Evolutionary conservation across 805 yeast genomes (phyloP).

Genomic region (Candida broadrunensis): DNA sequence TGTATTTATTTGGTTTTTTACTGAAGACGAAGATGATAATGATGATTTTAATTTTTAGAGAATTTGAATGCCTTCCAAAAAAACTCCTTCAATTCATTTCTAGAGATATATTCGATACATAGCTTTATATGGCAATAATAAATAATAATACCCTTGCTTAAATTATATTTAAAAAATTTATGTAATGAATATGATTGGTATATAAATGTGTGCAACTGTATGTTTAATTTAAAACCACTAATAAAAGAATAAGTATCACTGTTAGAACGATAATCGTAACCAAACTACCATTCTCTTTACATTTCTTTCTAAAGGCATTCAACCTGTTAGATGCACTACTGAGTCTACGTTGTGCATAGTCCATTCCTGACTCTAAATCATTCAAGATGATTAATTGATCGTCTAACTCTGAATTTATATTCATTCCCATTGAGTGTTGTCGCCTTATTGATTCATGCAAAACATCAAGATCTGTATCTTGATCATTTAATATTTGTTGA

Average conservation of each 20-base stretch:
- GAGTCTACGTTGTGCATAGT: conserved; percentile 26
- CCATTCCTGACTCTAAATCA: conserved; percentile 43
- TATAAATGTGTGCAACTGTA: too few relatives aligned
- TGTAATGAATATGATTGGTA: too few relatives aligned
- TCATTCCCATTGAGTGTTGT: conserved; percentile 39
- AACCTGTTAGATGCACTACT: conserved; percentile 29
- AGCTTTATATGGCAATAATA: too few relatives aligned
- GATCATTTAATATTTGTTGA: conserved; percentile 37
- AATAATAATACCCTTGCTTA: too few relatives aligned
- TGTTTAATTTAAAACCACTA: conserved; percentile 41
- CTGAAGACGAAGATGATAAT: conserved; percentile 42
- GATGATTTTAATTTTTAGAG: conserved; percentile 42
- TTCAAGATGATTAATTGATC: conserved; percentile 38
- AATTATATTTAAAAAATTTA: too few relatives aligned
- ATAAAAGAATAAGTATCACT: conserved; percentile 34
- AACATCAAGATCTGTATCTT: conserved; percentile 32
- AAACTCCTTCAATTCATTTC: too few relatives aligned
- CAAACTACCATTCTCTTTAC: conserved; percentile 41
- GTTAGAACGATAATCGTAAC: conserved; percentile 40
- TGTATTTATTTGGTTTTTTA: conserved; percentile 45
- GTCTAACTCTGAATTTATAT: conserved; percentile 37
- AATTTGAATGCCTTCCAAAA: too few relatives aligned
- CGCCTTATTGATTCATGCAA: conserved; percentile 31
- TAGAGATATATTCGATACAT: too few relatives aligned
- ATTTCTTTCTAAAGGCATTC: conserved; percentile 27